Conservation (phyloP, 169 alveolate genomes). For the Eimeria tenella region DNA sequence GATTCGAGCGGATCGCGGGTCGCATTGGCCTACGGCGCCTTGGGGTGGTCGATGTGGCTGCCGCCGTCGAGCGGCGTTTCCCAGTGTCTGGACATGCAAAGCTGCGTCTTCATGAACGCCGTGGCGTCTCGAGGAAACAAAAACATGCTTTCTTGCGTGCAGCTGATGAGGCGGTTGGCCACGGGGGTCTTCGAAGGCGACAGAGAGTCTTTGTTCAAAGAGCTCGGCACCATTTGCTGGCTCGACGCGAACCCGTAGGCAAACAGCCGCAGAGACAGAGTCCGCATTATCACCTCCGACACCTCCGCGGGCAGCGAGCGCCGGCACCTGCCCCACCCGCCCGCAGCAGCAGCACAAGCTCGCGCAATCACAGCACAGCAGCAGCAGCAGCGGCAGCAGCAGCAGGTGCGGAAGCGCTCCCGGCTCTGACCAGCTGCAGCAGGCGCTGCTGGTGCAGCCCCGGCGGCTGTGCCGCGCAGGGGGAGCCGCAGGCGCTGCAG, state of each 20-base stretch:
- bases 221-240: conserved; percentile 27
- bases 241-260: conserved; percentile 74
- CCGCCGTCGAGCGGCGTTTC: conserved; percentile 79
- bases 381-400: background rate
- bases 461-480: too few relatives aligned
- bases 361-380: background rate
- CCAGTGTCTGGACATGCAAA: conserved; percentile 76
- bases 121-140: conserved; percentile 74
- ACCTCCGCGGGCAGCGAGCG: conserved; percentile 72
- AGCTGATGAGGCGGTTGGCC: conserved; percentile 71
- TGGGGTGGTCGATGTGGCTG: conserved; percentile 78
- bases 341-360: background rate
- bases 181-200: conserved; percentile 2
- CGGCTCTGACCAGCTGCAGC: too few relatives aligned
- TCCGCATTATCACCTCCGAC: conserved; percentile 47
- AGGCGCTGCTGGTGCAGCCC: too few relatives aligned
- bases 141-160: conserved; percentile 69
- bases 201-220: conserved; percentile 7
- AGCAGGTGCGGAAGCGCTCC: too few relatives aligned
- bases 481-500: too few relatives aligned
- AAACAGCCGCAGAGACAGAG: conserved; percentile 63
- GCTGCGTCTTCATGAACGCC: conserved; percentile 48
- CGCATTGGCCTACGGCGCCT: conserved; percentile 55
- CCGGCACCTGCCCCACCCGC: conserved; percentile 62
- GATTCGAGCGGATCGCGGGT: background rate